Evolutionary conservation across 2,329 filamentous ascomycete genomes (phyloP).

Genomic region (Aspergillus phoenicis): DNA sequence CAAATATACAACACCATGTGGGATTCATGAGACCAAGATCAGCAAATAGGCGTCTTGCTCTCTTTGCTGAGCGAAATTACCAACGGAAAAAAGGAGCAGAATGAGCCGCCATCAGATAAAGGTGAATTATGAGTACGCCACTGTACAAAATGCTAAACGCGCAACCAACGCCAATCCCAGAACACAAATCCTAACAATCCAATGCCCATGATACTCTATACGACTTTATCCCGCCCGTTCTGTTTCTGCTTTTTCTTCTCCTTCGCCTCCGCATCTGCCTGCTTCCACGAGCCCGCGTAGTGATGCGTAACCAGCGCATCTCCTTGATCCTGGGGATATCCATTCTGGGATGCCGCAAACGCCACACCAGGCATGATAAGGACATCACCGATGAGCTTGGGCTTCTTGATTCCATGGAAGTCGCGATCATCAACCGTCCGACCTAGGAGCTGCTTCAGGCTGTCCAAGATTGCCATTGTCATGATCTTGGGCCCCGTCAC

Average conservation of each 20-base stretch:
- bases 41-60: too few species aligned
- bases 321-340: slow-evolving; percentile 19
- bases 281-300: slow-evolving; percentile 25
- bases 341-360: slow-evolving; percentile 30
- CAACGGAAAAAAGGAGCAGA: too few species aligned
- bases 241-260: slow-evolving; percentile 19
- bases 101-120: too few species aligned
- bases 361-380: slow-evolving; percentile 29
- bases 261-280: slow-evolving; percentile 21
- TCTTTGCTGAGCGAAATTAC: too few species aligned
- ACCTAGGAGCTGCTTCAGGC: slow-evolving; percentile 20
- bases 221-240: not conserved
- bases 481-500: slow-evolving; percentile 34
- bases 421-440: slow-evolving; percentile 27
- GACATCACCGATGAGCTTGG: slow-evolving; percentile 29
- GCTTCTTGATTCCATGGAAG: slow-evolving; percentile 24
- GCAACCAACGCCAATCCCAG: too few species aligned
- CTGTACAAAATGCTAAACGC: too few species aligned
- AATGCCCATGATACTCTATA: too few species aligned
- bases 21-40: too few species aligned
- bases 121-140: too few species aligned
- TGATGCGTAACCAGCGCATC: slow-evolving; percentile 19
- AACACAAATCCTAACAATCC: too few species aligned
- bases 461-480: slow-evolving; percentile 26
- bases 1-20: too few species aligned